Evolutionary conservation across 1,284 basidiomycete species (phyloP), one percentile per base, ranked within the genome.

Genomic region (Phellopilus nigrolimitatus): DNA sequence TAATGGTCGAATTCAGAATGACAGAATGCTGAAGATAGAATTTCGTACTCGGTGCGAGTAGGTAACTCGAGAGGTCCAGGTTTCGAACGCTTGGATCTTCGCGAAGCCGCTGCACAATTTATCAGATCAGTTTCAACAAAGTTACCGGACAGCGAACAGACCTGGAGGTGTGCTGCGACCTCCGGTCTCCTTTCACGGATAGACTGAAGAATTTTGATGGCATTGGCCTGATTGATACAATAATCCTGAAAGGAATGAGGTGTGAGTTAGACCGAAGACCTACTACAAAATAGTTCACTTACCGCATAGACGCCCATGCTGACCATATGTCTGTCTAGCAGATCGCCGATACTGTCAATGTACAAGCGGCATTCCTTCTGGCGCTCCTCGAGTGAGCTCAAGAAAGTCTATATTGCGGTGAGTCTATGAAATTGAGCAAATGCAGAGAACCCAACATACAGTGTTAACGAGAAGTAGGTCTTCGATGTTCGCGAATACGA

Each of bases 401-500:
- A 68, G 65, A 95, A 92, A 0, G 82, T 76, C 80, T 90, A n/a
- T n/a, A n/a, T n/a, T n/a, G n/a, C n/a, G n/a, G n/a, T n/a, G n/a
- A n/a, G n/a, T n/a, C n/a, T n/a, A n/a, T n/a, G n/a, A n/a, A n/a
- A n/a, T n/a, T n/a, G n/a, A n/a, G n/a, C n/a, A n/a, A n/a, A n/a
- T n/a, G n/a, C n/a, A n/a, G n/a, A n/a, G n/a, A n/a, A n/a, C n/a
- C n/a, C n/a, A n/a, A 62, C 78, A 55, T 59, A 89, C 88, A 15
- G 91, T 94, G 61, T 95, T 94, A 49, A 82, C 86, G 22, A 95
- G 69, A 6, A 95, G 72, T 49, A 95, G 85, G 58, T 95, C 92
- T 62, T 97, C 94, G 24, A 97, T 77, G 60, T 97, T 97, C 12
- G 89, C 90, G 63, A 98, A 98, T 27, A 98, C 84, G 41, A 88